Base-by-base conservation (phyloP, 768 basidiomycete genomes). In the Pleurotus tuber-regium region DNA sequence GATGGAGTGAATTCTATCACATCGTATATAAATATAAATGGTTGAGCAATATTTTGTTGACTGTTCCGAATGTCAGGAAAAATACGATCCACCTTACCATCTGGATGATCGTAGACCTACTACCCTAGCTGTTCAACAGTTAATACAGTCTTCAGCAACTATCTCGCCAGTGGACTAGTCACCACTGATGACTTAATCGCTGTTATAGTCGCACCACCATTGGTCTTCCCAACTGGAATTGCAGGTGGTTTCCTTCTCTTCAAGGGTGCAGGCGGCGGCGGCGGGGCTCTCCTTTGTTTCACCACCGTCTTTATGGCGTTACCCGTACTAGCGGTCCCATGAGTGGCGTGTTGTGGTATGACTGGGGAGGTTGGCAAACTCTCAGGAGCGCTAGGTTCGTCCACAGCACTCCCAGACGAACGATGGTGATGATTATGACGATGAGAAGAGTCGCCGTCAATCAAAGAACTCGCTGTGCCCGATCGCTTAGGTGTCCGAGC, bases 211-310 rank as follows among this genome's bases (percentile, higher is more conserved):
- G 74, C 77, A 7, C 80, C 83, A 11, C 76, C 60, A 50, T 76
- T 72, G 0, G 75, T 76, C 43, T 63, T 71, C 25, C 70, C 72
- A 1, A 76, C 67, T 8, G 89, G 86, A 39, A 85, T 73, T 12
- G 87, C 84, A 28, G 89, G 88, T 1, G 88, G 82, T 58, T 86
- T 87, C 60, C 88, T 70, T 39, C 87, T 74, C 60, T 82, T 82
- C 2, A 77, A 77, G 16, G 86, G 85, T 8, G 83, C 77, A n/a
- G 88, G 83, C 0, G 87, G 84, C 2, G 87, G 77, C 3, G 77
- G 70, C 50, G 46, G 29, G 29, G 46, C 12, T 4, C 46, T 29
- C 6, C 46, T 28, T 4, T 48, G 46, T 23, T 48, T 48, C n/a
- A 46, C 43, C 29, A 31, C 10, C 23, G 30, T 16, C 29, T 10